Evolutionary conservation across 1,284 basidiomycete species (phyloP), one percentile per base, ranked within the genome.

Genomic region (Tetrapyrgos nigripes): DNA sequence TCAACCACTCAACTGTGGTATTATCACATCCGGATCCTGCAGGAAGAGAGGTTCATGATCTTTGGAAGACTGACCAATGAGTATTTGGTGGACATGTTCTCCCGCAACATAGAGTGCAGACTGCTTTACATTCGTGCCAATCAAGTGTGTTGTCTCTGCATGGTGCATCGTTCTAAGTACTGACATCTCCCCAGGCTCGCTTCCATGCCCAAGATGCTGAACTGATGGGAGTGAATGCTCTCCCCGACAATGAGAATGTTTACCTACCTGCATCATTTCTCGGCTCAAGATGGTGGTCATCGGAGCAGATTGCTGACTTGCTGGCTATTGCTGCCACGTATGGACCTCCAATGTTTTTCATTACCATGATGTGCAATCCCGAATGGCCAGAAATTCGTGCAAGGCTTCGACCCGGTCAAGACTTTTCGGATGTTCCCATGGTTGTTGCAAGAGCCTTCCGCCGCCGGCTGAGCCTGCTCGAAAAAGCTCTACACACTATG

Each of bases 351-450:
- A 73, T 69, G 5, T 73, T 76, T 48, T 80, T 79, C 60, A 60
- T 77, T 52, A 79, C 75, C 0, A 69, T 76, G 68, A 76, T 72
- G 0, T 76, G 74, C 64, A 79, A 79, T 60, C 65, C 73, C 0
- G 64, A 72, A 0, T 79, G 78, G 77, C 69, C 67, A 2, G 75
- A 77, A 64, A 77, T 79, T 24, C 50, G 29, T 4, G 50, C 33
- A 0, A 63, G 65, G n/a, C 64, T 78, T 0, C 62, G 37, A 0
- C 70, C 70, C 2, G 73, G 75, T 0, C 76, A 78, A 55, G 59
- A 54, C 9, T 68, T 58, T 14, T 48, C 60, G 11, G 75, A 77
- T 55, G 60, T 70, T n/a, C 77, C 77, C 0, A 53, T 74, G 11
- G 62, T 78, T 14, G 71, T 78, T 10, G 64, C 60, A 6, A 66